These are phyloP conservation scores for Auriscalpium orientale DNA, from an alignment of 768 basidiomycete genomes.

Conservation along the genomic window DNA sequence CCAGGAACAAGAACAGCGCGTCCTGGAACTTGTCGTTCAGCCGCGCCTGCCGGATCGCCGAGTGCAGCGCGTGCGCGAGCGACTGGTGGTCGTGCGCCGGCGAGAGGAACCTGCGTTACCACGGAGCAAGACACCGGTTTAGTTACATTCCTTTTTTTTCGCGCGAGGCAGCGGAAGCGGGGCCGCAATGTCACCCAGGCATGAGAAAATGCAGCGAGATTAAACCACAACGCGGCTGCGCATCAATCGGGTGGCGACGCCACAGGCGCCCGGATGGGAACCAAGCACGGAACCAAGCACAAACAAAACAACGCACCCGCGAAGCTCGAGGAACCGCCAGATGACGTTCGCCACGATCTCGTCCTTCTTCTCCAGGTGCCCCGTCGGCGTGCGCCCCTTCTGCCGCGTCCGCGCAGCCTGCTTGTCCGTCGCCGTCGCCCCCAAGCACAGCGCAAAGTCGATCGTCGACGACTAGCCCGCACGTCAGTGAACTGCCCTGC, in stretches of 20 bases:
- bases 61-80: constrained; percentile 86
- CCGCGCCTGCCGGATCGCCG: constrained; percentile 66
- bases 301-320: constrained; percentile 59
- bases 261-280: constrained; percentile 11
- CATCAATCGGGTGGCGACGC: constrained; percentile 12
- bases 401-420: constrained; percentile 76
- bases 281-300: background rate
- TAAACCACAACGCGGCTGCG: constrained; percentile 3
- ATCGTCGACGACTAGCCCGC: constrained; percentile 82
- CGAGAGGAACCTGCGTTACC: constrained; percentile 77
- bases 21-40: constrained; percentile 99
- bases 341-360: constrained; percentile 97
- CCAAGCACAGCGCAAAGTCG: constrained; percentile 90
- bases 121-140: background rate
- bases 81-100: constrained; percentile 86
- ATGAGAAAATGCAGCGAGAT: constrained; percentile 2
- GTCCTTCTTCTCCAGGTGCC: constrained; percentile 89
- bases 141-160: background rate
- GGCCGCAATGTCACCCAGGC: background rate
- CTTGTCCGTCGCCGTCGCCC: constrained; percentile 78
- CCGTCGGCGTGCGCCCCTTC: constrained; percentile 35
- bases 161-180: constrained; percentile 2
- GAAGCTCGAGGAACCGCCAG: constrained; percentile 93
- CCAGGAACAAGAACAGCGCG: constrained; percentile 88
- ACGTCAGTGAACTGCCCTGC: background rate